Evolutionary conservation across 345 rosid genomes (phyloP), one percentile per base, ranked within the genome.

Genomic region (Tarenaya hassleriana): DNA sequence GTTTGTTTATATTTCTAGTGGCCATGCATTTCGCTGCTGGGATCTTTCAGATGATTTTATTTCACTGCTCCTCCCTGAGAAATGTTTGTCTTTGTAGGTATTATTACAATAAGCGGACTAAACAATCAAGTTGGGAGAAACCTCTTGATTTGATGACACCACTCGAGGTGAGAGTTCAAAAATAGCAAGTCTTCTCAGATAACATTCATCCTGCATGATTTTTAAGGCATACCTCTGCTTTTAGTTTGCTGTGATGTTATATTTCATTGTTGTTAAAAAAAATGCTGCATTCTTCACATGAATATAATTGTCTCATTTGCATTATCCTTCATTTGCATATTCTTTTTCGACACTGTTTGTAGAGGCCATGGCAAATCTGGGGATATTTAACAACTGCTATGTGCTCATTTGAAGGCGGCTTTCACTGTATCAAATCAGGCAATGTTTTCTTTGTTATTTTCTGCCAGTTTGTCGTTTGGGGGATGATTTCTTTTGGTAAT

Each of bases 41-140:
- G 37, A 14, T 57, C 46, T 14, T 35, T 49, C 27, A 14, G 10
- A 31, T 47, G 46, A 43, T 35, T 18, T 24, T 8, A 0, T 19
- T 10, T 34, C 50, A 3, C 14, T 16, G n/a, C 0, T 1, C 33
- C 21, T 33, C 39, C 51, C 52, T 59, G 43, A 55, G 7, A 32
- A 3, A 50, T 56, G 29, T 37, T 40, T 47, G 17, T 24, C 56
- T 64, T 55, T 60, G 16, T 75, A 91, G 98, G 71, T 91, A 91
- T 74, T 91, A 91, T 71, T 87, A 82, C 70, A 91, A 91, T 75
- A 91, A 79, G 81, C 85, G 58, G 84, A 82, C 96, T 37, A 80
- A 79, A 58, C 95, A 87, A 68, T 91, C 98, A 64, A 82, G 90
- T 69, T 91, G 98, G 98, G 98, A 91, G 67, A 91, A 91, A 73